Evolutionary conservation across 768 basidiomycete genomes (phyloP).

Genomic region (Leccinellum rugosiceps): DNA sequence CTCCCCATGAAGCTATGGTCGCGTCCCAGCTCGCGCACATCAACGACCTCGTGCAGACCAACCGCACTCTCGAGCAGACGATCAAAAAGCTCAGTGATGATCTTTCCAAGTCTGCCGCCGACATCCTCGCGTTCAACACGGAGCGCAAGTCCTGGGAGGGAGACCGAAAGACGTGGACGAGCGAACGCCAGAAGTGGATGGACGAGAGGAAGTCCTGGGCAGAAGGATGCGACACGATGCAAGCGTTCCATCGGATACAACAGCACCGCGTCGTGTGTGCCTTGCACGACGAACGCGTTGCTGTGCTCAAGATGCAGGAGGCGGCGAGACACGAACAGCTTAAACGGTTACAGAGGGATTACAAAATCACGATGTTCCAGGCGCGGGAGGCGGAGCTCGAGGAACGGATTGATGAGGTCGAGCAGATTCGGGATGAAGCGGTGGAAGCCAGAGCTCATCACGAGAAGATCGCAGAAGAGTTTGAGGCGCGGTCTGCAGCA

Average conservation of each 20-base stretch:
- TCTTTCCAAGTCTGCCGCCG: slow-evolving; percentile 33
- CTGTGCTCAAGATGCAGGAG: slow-evolving; percentile 54
- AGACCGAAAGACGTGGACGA: slow-evolving; percentile 24
- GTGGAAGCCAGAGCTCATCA: slow-evolving; percentile 14
- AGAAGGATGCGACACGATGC: slow-evolving; percentile 58
- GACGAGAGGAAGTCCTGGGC: slow-evolving; percentile 57
- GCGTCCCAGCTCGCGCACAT: slow-evolving; percentile 66
- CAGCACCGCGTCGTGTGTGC: slow-evolving; percentile 54
- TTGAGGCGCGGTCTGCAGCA: slow-evolving; percentile 31
- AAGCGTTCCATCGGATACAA: slow-evolving; percentile 62
- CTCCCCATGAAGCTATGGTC: slow-evolving; percentile 47
- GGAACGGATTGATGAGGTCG: slow-evolving; percentile 46
- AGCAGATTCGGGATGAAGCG: slow-evolving; percentile 41
- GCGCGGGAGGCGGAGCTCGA: slow-evolving; percentile 60
- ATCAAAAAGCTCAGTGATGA: slow-evolving; percentile 54
- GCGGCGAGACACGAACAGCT: slow-evolving; percentile 54
- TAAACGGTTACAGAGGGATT: slow-evolving; percentile 60
- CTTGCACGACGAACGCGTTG: slow-evolving; percentile 51
- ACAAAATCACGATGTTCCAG: slow-evolving; percentile 65
- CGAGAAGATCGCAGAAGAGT: slow-evolving; percentile 28
- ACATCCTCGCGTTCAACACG: slow-evolving; percentile 35
- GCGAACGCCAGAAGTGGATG: slow-evolving; percentile 41
- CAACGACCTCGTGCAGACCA: slow-evolving; percentile 68
- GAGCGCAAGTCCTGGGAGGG: slow-evolving; percentile 35
- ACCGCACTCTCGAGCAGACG: slow-evolving; percentile 59